These are phyloP conservation scores for Gloeophyllum trabeum DNA, from an alignment of 768 basidiomycete species.

Conservation along the genomic window DNA sequence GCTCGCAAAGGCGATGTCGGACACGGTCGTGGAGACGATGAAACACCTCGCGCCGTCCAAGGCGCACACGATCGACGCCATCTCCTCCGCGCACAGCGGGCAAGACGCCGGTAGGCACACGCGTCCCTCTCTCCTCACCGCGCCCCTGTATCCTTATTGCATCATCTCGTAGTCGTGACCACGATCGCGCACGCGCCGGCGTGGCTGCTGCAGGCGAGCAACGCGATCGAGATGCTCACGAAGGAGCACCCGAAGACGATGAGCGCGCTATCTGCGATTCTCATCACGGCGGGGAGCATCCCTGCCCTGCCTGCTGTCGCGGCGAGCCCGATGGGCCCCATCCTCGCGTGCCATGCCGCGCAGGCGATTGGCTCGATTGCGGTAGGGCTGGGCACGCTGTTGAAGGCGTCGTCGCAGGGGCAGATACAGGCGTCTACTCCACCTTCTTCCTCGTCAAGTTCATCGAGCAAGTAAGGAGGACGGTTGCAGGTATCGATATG, in stretches of 20 bases:
- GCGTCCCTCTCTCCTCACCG: too few species aligned
- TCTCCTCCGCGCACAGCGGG: too few species aligned
- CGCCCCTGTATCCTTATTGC: too few species aligned
- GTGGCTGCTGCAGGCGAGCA: constrained; percentile 71
- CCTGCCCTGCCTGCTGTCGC: constrained; percentile 62
- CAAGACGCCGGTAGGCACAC: too few species aligned
- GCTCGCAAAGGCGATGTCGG: background rate
- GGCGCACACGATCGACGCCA: too few species aligned
- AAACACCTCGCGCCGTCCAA: too few species aligned
- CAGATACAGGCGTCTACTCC: background rate
- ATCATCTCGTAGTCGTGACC: too few species aligned
- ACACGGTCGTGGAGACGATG: background rate
- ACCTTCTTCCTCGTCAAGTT: too few species aligned
- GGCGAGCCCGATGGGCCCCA: constrained; percentile 59
- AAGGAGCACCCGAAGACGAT: constrained; percentile 68
- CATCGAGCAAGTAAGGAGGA: too few species aligned
- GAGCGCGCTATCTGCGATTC: constrained; percentile 64
- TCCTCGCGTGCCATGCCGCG: constrained; percentile 61
- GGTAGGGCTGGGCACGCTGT: constrained; percentile 53
- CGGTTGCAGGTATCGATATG: too few species aligned
- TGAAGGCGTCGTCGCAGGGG: constrained; percentile 36
- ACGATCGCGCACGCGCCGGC: constrained; percentile 50
- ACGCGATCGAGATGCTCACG: constrained; percentile 62
- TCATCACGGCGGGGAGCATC: constrained; percentile 69
- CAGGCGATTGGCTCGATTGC: constrained; percentile 76